Evolutionary conservation across 2,329 filamentous ascomycete genomes (phyloP).

Genomic region (Aspergillus sp.): DNA sequence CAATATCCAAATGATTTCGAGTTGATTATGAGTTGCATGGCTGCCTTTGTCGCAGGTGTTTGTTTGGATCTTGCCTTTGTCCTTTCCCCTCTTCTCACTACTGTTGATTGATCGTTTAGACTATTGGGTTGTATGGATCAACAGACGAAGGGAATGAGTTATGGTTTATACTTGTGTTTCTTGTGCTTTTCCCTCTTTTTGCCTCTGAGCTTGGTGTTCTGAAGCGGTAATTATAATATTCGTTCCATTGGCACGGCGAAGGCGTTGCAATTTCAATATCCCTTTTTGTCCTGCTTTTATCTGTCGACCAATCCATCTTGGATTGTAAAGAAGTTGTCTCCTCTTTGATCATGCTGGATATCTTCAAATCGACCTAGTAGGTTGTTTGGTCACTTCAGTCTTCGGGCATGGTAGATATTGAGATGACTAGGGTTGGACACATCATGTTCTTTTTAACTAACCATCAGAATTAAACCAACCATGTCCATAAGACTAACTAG

Average conservation of each 20-base stretch:
- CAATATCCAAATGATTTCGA: not conserved
- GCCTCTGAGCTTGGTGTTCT: conserved; percentile 20
- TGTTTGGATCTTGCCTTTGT: conserved; percentile 1
- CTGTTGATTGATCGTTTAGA: not conserved
- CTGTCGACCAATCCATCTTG: not conserved
- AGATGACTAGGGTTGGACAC: no score
- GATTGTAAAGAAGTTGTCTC: not conserved
- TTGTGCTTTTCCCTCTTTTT: conserved; percentile 5
- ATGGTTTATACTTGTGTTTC: conserved; percentile 3
- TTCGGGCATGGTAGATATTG: no score
- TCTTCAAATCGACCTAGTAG: no score
- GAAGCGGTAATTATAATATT: conserved; percentile 16
- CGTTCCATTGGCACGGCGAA: conserved; percentile 1
- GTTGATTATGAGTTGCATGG: not conserved
- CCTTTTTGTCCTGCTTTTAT: not conserved
- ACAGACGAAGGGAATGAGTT: no score
- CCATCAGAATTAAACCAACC: no score
- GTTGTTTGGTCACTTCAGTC: no score
- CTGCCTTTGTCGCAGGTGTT: not conserved
- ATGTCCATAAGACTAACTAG: no score
- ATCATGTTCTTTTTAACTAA: no score
- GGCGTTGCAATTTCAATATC: conserved; percentile 3
- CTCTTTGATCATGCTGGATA: no score
- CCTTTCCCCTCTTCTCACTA: not conserved
- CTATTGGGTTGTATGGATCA: no score